Conservation (phyloP, 140 eudicot genomes). For the Oenanthe javanica region DNA sequence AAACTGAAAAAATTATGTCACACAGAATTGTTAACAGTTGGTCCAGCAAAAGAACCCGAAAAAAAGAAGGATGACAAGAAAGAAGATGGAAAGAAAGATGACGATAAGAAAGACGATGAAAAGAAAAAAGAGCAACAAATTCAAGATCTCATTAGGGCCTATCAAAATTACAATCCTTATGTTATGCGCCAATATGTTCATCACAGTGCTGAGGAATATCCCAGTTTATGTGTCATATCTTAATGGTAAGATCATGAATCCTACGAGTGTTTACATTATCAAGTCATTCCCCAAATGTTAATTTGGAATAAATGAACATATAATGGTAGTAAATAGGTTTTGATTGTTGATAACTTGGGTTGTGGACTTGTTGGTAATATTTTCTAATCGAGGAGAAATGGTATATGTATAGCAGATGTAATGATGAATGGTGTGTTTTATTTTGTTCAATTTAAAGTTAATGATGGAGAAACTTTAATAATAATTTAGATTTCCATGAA, state of each 20-base stretch:
- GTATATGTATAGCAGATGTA: not conserved
- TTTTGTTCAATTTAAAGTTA: not conserved
- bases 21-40: slow-evolving; percentile 45
- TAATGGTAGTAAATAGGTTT: not conserved
- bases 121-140: slow-evolving; percentile 20
- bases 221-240: slow-evolving; percentile 32
- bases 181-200: slow-evolving; percentile 19
- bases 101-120: not conserved
- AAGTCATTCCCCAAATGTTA: not conserved
- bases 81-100: slow-evolving; percentile 13
- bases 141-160: slow-evolving; percentile 14
- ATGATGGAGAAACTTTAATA: not conserved
- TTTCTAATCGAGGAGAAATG: not conserved
- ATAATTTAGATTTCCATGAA: not conserved
- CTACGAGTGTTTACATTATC: not conserved
- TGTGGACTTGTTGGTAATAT: not conserved
- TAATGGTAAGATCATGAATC: not conserved
- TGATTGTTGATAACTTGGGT: not conserved
- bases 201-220: slow-evolving; percentile 34
- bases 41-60: slow-evolving; percentile 62
- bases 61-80: slow-evolving; percentile 27
- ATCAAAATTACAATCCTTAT: slow-evolving; percentile 22
- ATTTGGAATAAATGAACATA: not conserved
- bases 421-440: not conserved
- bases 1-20: slow-evolving; percentile 44